Base-by-base conservation (phyloP, 192 early-diverging fungal genomes). In the Spizellomyces sp. region DNA sequence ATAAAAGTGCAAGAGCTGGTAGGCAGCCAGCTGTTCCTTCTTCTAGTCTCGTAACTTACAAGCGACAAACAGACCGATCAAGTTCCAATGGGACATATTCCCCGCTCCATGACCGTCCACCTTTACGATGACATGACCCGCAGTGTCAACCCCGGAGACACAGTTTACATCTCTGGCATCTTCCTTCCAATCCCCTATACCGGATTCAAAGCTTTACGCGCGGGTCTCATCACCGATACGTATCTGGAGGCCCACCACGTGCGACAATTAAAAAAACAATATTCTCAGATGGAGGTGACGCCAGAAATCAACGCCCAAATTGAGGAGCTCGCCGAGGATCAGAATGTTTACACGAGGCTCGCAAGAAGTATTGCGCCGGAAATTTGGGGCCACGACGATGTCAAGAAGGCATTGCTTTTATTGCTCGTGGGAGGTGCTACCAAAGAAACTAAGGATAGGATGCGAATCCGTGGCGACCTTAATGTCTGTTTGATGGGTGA, bases 401-500 rank as follows among this genome's bases (percentile, higher is more conserved):
- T 89, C 66, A 89, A 89, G 67, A 89, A 88, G 73, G 81, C 87
- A 14, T 59, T 98, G 0, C 84, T 98, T 69, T 76, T 99, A 69
- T 90, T 95, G 78, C 80, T 96, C 57, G 77, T 99, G 60, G 94
- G 96, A 61, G 97, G 95, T 21, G 83, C 42, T 43, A 75, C 73
- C 9, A 75, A 75, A 43, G 59, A 77, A 48, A 70, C 64, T 17
- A 22, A 65, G 9, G 60, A 74, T 52, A 45, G 62, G 6, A 66
- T 63, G 73, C 48, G 66, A 22, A 75, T 75, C 45, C 90, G 97
- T 79, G 96, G 97, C 64, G 97, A 99, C 77, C 85, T 99, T 64
- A 99, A 99, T 80, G 77, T 98, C 41, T 97, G 94, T 75, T 80
- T 99, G 74, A 97, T 99, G 94, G 97, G 97, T 79, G 97, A 99